Percentiles rank a stretch among this genome's conserved stretches.
These are phyloP conservation scores for Pichia terricola DNA, from an alignment of 1,139 yeast genomes.

Conservation along the genomic window DNA sequence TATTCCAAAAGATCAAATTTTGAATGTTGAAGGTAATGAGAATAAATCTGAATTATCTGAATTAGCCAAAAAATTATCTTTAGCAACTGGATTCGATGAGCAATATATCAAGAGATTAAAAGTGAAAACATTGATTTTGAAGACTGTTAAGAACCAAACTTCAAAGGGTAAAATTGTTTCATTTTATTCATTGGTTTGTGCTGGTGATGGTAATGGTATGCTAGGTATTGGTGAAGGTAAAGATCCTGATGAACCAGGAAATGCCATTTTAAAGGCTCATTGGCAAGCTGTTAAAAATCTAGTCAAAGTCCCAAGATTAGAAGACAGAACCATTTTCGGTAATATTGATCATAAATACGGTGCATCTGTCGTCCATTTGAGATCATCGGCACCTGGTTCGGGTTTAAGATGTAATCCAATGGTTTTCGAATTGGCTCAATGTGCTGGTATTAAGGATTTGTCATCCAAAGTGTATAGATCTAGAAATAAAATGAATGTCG, in stretches of 20 bases:
- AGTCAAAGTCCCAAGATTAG: slow-evolving; percentile 74
- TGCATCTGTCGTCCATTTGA: slow-evolving; percentile 72
- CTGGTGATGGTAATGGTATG: slow-evolving; percentile 91
- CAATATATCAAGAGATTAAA: slow-evolving; percentile 55
- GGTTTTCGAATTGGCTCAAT: slow-evolving; percentile 85
- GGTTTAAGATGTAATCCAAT: slow-evolving; percentile 90
- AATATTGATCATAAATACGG: slow-evolving; percentile 76
- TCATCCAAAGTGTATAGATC: slow-evolving; percentile 88
- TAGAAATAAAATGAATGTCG: slow-evolving; percentile 90
- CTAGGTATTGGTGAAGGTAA: slow-evolving; percentile 94
- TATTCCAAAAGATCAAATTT: slow-evolving; percentile 16
- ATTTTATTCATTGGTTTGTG: slow-evolving; percentile 78
- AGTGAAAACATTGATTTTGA: slow-evolving; percentile 60
- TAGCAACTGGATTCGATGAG: slow-evolving; percentile 67
- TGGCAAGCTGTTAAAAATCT: slow-evolving; percentile 92
- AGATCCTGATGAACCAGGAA: slow-evolving; percentile 67
- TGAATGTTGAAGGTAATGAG: slow-evolving; percentile 15
- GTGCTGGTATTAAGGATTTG: slow-evolving; percentile 91
- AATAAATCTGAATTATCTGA: slow-evolving; percentile 21
- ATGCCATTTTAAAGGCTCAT: slow-evolving; percentile 78
- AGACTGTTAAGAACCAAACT: slow-evolving; percentile 86
- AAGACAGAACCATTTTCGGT: slow-evolving; percentile 85
- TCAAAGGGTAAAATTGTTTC: slow-evolving; percentile 87
- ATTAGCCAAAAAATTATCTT: slow-evolving; percentile 50
- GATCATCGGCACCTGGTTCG: slow-evolving; percentile 89